Evolutionary conservation across 1,284 basidiomycete species (phyloP).

Genomic region (Tilletia indica): DNA sequence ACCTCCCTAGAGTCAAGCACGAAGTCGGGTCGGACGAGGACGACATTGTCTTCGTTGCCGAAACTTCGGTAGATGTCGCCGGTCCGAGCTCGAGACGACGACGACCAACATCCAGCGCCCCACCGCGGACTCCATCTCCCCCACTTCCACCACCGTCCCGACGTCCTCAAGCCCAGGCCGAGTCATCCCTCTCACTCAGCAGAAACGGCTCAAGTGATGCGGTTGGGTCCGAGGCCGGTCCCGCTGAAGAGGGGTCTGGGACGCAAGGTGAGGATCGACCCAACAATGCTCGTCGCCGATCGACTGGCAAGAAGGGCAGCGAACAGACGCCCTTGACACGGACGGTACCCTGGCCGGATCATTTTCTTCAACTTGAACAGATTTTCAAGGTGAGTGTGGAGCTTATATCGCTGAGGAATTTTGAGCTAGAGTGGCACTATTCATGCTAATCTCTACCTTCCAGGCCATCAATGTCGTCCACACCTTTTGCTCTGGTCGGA

Average conservation of each 20-base stretch:
- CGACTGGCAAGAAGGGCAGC: neutral
- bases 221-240: neutral
- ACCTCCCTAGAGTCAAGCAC: neutral
- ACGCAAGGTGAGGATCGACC: too few species aligned
- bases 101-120: neutral
- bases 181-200: neutral
- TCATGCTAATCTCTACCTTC: too few species aligned
- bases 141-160: neutral
- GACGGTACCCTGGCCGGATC: slow-evolving; percentile 53
- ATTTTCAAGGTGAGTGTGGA: slow-evolving; percentile 51
- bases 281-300: neutral
- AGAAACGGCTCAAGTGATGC: neutral
- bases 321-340: slow-evolving; percentile 21
- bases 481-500: slow-evolving; percentile 79
- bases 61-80: neutral
- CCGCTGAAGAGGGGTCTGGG: neutral
- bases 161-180: neutral
- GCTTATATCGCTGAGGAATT: too few species aligned
- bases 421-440: too few species aligned
- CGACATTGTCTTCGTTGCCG: neutral
- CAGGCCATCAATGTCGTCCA: slow-evolving; percentile 86
- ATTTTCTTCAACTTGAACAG: slow-evolving; percentile 56
- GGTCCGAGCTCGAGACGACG: neutral
- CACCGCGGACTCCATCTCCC: neutral
- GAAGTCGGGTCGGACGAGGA: slow-evolving; percentile 4